phyloP scores from a whole-genome alignment of 441 rosid genomes.

The Biscutella laevigata region DNA sequence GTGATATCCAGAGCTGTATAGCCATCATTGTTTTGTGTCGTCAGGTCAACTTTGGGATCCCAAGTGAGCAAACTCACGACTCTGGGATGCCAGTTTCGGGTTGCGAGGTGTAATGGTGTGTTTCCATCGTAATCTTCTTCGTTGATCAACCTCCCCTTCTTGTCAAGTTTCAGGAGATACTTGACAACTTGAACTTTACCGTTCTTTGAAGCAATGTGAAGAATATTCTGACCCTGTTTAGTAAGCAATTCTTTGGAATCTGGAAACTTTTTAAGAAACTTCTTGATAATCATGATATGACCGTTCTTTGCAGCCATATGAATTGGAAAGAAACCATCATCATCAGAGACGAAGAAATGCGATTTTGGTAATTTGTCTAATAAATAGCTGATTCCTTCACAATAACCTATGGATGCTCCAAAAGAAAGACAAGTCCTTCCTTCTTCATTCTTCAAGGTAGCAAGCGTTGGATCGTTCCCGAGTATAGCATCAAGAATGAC shows the following conservation, averaged over 20 bases:
- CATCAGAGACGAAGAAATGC: neutral
- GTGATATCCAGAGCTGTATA: neutral
- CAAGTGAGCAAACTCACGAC: neutral
- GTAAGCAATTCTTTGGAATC: neutral
- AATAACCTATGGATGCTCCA: neutral
- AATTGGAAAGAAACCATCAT: conserved; percentile 2
- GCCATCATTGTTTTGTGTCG: neutral
- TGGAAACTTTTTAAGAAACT: neutral
- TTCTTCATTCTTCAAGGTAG: neutral
- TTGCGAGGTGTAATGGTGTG: neutral
- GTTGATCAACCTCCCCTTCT: neutral
- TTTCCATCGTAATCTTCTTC: neutral
- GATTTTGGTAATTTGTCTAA: neutral
- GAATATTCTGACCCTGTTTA: neutral
- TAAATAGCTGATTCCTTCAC: neutral
- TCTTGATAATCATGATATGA: neutral
- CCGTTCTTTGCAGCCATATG: neutral
- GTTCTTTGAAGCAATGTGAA: neutral
- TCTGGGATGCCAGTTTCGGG: neutral
- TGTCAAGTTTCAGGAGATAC: neutral
- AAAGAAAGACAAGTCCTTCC: neutral
- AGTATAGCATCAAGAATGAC: neutral
- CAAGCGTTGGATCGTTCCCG: neutral
- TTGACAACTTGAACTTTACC: neutral
- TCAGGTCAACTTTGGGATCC: neutral